Percentiles rank a stretch among this genome's conserved stretches.
These are phyloP conservation scores for Strobilomyces dryophilus DNA, from an alignment of 768 basidiomycete species.

Conservation along the genomic window DNA sequence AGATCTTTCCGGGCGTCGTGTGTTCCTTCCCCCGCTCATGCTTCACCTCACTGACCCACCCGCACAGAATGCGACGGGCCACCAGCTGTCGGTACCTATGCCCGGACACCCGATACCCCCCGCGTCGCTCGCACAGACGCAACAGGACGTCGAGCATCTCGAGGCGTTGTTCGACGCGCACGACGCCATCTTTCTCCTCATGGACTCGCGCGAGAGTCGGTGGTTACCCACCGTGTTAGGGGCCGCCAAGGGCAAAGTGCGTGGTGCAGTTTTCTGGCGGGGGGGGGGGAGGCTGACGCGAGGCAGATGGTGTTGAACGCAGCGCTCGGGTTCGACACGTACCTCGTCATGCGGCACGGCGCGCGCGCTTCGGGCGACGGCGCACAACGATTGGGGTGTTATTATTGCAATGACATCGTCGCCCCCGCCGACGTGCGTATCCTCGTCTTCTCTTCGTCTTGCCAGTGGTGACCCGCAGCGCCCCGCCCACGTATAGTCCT, in stretches of 20 bases:
- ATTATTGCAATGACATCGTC: conserved; percentile 98
- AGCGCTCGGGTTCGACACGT: conserved; percentile 93
- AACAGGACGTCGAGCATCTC: conserved; percentile 65
- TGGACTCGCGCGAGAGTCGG: conserved; percentile 97
- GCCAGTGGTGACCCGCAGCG: no score
- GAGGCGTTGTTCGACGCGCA: conserved; percentile 79
- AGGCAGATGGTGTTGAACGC: conserved; percentile 88
- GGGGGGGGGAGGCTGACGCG: neutral
- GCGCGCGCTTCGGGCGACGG: conserved; percentile 40
- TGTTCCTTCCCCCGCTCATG: conserved; percentile 21
- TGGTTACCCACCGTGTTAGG: conserved; percentile 94
- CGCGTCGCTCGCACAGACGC: conserved; percentile 48
- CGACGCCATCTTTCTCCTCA: conserved; percentile 88
- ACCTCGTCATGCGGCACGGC: conserved; percentile 96
- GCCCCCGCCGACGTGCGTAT: conserved; percentile 84
- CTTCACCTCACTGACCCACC: neutral
- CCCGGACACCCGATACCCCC: conserved; percentile 90
- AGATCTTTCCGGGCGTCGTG: conserved; percentile 92
- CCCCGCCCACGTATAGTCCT: conserved; percentile 36
- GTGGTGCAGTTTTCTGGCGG: neutral
- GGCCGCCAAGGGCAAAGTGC: conserved; percentile 79
- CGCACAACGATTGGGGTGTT: conserved; percentile 71
- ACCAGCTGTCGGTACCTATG: conserved; percentile 87
- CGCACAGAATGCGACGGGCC: conserved; percentile 72
- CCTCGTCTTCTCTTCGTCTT: neutral